Percentiles rank a stretch among this genome's conserved stretches.
These are phyloP conservation scores for Phytophthora foliorum DNA, from an alignment of 352 stramenopile species.

Conservation along the genomic window DNA sequence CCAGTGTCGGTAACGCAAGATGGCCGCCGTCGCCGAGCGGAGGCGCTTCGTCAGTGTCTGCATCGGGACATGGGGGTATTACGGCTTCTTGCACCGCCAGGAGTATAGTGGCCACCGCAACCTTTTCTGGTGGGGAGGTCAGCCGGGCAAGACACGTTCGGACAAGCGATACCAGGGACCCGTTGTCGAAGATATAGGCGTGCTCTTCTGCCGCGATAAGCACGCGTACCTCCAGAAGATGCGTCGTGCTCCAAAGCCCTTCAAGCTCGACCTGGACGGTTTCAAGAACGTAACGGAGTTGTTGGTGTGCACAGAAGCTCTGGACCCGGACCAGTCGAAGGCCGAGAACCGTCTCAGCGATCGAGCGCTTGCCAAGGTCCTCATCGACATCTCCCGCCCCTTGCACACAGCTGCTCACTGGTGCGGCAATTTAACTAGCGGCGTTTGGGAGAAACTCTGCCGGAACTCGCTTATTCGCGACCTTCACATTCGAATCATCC, in stretches of 20 bases:
- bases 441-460: background rate
- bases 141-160: background rate
- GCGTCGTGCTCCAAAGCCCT: background rate
- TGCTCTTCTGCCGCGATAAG: background rate
- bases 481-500: background rate
- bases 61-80: slow-evolving; percentile 4
- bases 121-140: background rate
- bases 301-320: background rate
- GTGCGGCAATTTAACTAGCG: background rate
- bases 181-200: background rate
- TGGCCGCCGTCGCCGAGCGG: background rate
- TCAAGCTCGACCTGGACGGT: background rate
- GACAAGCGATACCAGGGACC: background rate
- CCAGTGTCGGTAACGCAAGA: background rate
- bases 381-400: background rate
- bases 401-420: background rate
- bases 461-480: background rate
- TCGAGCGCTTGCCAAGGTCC: background rate
- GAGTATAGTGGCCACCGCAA: background rate
- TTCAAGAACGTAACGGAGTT: background rate
- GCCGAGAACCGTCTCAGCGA: background rate
- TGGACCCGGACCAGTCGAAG: background rate
- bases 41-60: background rate
- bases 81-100: background rate
- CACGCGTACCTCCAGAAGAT: background rate